phyloP scores from a whole-genome alignment of 2,329 filamentous ascomycete species.

The Incumbomyces lentus region DNA sequence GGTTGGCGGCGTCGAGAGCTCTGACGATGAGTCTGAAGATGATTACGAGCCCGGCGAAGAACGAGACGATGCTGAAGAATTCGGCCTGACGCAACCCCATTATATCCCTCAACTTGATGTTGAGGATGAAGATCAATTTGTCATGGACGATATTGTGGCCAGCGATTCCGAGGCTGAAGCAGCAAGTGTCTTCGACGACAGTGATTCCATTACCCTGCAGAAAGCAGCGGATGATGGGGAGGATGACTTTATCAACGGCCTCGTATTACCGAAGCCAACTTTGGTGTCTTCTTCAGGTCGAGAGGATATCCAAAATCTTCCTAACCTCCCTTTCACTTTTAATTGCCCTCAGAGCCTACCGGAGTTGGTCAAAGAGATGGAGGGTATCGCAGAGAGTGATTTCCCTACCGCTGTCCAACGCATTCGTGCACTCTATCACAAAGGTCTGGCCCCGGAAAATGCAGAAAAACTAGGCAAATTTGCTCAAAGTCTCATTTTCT shows the following conservation, averaged over 20 bases:
- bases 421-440: conserved; percentile 84
- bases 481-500: conserved; percentile 38
- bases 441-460: conserved; percentile 73
- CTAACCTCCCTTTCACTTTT: conserved; percentile 66
- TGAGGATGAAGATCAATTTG: conserved; percentile 89
- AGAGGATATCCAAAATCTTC: conserved; percentile 48
- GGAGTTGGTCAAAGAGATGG: conserved; percentile 58
- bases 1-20: conserved; percentile 65
- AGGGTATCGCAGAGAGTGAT: conserved; percentile 51
- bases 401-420: conserved; percentile 73
- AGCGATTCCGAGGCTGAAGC: conserved; percentile 54
- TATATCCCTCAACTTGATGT: conserved; percentile 49
- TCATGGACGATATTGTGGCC: conserved; percentile 80
- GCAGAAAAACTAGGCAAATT: conserved; percentile 64
- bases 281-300: conserved; percentile 24
- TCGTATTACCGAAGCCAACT: conserved; percentile 35
- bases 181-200: conserved; percentile 31
- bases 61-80: conserved; percentile 49
- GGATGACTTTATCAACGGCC: conserved; percentile 62
- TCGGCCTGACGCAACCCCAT: conserved; percentile 44
- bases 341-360: conserved; percentile 69
- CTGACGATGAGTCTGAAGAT: conserved; percentile 45
- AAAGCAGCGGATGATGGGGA: conserved; percentile 49
- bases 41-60: conserved; percentile 29
- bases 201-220: conserved; percentile 48